Conservation (phyloP, 1,284 basidiomycete species). For the Stygiomarasmius scandens region DNA sequence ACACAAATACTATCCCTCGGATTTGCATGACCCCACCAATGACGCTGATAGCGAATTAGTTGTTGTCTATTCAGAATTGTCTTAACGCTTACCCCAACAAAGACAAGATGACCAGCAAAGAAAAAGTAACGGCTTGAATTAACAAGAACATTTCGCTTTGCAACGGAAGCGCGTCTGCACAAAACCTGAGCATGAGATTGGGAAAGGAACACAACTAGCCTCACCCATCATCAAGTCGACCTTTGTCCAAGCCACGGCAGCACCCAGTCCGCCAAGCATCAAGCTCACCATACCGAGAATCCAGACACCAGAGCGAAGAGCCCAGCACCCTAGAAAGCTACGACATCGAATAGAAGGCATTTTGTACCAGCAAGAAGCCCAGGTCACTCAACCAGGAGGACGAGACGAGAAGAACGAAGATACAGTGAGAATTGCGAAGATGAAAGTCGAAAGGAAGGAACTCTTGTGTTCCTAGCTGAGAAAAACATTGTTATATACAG, state of each 20-base stretch:
- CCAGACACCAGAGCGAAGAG: slow-evolving; percentile 16
- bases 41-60: slow-evolving; percentile 5
- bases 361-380: slow-evolving; percentile 8
- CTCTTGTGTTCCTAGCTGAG: neutral
- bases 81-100: slow-evolving; percentile 12
- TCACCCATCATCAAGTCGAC: slow-evolving; percentile 11
- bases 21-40: slow-evolving; percentile 8
- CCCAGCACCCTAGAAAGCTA: slow-evolving; percentile 16
- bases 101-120: slow-evolving; percentile 16
- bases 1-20: slow-evolving; percentile 11
- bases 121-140: slow-evolving; percentile 15
- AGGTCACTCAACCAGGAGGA: slow-evolving; percentile 13
- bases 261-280: slow-evolving; percentile 14
- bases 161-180: slow-evolving; percentile 10
- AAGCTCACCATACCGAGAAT: slow-evolving; percentile 14
- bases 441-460: slow-evolving; percentile 6
- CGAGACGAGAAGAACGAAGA: neutral
- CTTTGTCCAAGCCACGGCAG: slow-evolving; percentile 16
- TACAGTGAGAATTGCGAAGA: neutral
- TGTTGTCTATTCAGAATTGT: neutral
- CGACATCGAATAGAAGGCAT: slow-evolving; percentile 18
- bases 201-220: neutral
- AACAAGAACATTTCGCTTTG: slow-evolving; percentile 15
- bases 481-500: neutral
- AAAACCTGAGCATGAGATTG: neutral